These are phyloP conservation scores for Hygrophoropsis aurantiaca DNA, from an alignment of 768 basidiomycete species.

Conservation along the genomic window DNA sequence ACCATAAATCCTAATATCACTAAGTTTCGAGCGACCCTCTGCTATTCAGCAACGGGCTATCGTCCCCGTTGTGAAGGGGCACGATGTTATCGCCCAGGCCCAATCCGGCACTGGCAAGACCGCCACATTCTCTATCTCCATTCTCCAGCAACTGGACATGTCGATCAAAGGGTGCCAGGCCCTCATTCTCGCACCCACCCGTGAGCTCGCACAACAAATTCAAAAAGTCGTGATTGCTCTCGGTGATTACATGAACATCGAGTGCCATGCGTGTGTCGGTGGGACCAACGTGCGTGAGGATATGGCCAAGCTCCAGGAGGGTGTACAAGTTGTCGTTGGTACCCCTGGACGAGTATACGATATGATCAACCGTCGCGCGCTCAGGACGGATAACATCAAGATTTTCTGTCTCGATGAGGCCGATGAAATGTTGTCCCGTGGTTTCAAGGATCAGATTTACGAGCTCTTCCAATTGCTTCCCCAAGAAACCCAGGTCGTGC, in stretches of 20 bases:
- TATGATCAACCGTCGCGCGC: constrained; percentile 94
- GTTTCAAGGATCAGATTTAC: constrained; percentile 99
- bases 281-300: constrained; percentile 98
- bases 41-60: constrained; percentile 99
- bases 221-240: constrained; percentile 95
- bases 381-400: constrained; percentile 84
- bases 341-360: constrained; percentile 96
- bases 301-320: constrained; percentile 95
- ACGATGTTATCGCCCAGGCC: constrained; percentile 98
- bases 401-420: constrained; percentile 96
- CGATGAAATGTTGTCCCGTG: constrained; percentile 97
- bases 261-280: constrained; percentile 96
- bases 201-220: constrained; percentile 96
- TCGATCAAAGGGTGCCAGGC: constrained; percentile 90
- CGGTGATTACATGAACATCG: constrained; percentile 93
- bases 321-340: constrained; percentile 86
- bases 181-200: constrained; percentile 96
- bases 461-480: constrained; percentile 98
- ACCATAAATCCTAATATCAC: constrained; percentile 8
- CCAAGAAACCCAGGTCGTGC: constrained; percentile 94
- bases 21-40: constrained; percentile 95
- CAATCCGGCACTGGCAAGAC: constrained; percentile 99
- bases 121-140: constrained; percentile 98
- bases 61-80: constrained; percentile 95
- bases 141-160: constrained; percentile 92